A percentile compares a stretch with the other conserved stretches of the same genome.
Evolutionary conservation across 1,139 yeast genomes (phyloP).

Genomic region (Taphrina betulina): DNA sequence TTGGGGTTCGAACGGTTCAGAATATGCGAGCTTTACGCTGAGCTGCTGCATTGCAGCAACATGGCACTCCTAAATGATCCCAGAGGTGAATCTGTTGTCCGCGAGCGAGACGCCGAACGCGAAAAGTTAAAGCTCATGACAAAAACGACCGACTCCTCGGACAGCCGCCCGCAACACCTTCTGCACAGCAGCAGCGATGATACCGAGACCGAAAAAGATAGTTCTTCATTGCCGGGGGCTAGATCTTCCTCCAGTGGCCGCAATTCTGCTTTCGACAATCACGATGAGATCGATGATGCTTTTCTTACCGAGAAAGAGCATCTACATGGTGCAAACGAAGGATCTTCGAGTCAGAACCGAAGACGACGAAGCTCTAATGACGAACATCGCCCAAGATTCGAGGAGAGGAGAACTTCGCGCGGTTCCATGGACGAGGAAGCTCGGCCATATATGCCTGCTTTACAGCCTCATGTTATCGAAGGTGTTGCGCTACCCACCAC

Average conservation of each 20-base stretch:
- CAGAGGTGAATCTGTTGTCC: conserved; percentile 74
- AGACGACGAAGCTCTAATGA: conserved; percentile 12
- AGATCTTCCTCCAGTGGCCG: conserved; percentile 13
- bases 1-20: conserved; percentile 93
- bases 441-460: conserved; percentile 25
- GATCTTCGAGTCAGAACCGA: neutral
- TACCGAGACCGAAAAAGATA: conserved; percentile 17
- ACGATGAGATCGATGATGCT: conserved; percentile 9
- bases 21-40: conserved; percentile 92
- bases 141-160: conserved; percentile 1
- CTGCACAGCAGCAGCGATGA: neutral
- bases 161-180: neutral
- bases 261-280: neutral
- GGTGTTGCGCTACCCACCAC: conserved; percentile 16
- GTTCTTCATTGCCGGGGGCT: conserved; percentile 1
- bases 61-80: conserved; percentile 90
- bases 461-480: conserved; percentile 14
- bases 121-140: conserved; percentile 38
- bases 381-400: conserved; percentile 2
- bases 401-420: conserved; percentile 13
- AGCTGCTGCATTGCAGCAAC: conserved; percentile 89
- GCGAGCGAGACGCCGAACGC: conserved; percentile 71
- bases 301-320: conserved; percentile 8
- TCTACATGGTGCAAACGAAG: neutral
- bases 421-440: conserved; percentile 29